Evolutionary conservation across 768 basidiomycete species (phyloP), one percentile per base, ranked within the genome.

Genomic region (Pleurotus citrinopileatus): DNA sequence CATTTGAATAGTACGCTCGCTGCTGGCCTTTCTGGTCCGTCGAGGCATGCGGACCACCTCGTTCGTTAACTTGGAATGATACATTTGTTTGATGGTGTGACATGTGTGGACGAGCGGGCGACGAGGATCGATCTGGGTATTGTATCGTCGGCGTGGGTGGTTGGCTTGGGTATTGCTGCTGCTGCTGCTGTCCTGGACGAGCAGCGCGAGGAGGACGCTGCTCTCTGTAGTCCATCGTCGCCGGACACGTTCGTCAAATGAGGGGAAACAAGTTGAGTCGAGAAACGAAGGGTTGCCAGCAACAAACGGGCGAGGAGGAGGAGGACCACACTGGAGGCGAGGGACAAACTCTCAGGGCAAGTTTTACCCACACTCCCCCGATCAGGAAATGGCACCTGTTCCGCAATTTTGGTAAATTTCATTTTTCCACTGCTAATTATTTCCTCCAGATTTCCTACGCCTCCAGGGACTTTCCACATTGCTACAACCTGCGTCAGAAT

Each of bases 31-130:
- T 69, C n/a, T 75, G 72, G 63, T 86, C 86, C 28, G 89, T 70
- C 10, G 76, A 70, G 5, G 72, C 76, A 20, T 73, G 76, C 52
- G 88, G 80, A 70, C 89, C 88, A 44, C 89, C 89, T 63, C 78
- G 80, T 65, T 91, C 89, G 15, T 59, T 73, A 53, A 75, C 76
- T 67, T 85, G 84, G 65, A 92, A 92, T 29, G 86, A 85, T 22
- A 92, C 84, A 55, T 59, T 66, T 27, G 68, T 70, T 28, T 67
- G 59, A 42, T 71, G 65, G n/a, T 66, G 63, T 3, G 70, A 68
- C 34, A 69, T 59, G 54, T 67, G 53, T 17, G 59, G 61, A 25
- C 62, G 58, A 28, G 61, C 55, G 7, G 55, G 32, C 37, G 36
- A 52, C 22, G 57, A 61, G 32, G 55, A 53, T 46, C 57, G 64